Evolutionary conservation across 345 rosid species (phyloP), one percentile per base, ranked within the genome.

Genomic region (Brassica rapa): DNA sequence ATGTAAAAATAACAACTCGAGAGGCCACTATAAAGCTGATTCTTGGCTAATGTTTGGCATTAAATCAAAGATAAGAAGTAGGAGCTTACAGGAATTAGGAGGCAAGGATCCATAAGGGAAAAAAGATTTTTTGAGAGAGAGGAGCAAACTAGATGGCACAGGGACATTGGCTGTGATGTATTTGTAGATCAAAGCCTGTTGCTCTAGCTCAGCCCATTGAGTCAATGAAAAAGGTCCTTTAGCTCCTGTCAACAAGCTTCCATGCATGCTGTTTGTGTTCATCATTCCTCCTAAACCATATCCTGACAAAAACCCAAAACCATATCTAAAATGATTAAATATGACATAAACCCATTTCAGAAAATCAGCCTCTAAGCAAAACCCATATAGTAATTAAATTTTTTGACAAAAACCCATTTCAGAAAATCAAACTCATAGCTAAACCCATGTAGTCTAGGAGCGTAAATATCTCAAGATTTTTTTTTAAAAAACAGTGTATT

Each of bases 201-300:
- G 97, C 83, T 94, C 97, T 19, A 94, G 84, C 87, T 94, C 98
- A 83, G 88, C 88, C 97, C 97, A 92, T 78, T 94, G 98, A 68
- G 86, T 81, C 67, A 86, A 84, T 73, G 90, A 88, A 32, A 92
- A 88, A 59, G 89, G 86, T 67, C 92, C 92, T 83, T 83, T 86
- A 19, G 73, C 84, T 49, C 88, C 88, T 63, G 77, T 59, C 72
- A 81, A 59, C 62, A 81, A 72, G 69, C 66, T 53, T 15, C 84
- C 93, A 84, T 90, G 89, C 92, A 87, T 81, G 87, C 46, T 85
- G 16, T 33, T 68, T 75, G 86, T 80, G 82, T 77, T 86, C 83
- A 84, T 71, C 82, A 82, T 82, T 76, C 78, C 74, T 62, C 87
- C 89, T 80, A 79, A 79, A 74, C 87, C 92, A 86, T 85, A 82